Conservation (phyloP, 371 early-diverging fungal species). For the Circinella umbellata region DNA sequence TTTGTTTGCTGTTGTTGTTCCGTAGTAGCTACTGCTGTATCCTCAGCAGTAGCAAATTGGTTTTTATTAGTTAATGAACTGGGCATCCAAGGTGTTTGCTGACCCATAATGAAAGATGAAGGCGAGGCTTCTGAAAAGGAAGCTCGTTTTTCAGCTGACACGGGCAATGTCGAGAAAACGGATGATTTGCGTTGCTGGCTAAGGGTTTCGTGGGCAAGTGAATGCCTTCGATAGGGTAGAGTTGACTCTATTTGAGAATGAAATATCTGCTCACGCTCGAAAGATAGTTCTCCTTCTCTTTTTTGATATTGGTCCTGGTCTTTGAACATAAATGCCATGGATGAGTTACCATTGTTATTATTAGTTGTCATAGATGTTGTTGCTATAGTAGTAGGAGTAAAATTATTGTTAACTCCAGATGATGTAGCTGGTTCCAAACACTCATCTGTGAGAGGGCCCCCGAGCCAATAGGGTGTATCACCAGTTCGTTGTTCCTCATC, state of each 20-base stretch:
- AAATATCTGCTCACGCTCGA: constrained; percentile 12
- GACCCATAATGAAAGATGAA: neutral
- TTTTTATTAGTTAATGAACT: neutral
- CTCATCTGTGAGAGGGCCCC: constrained; percentile 18
- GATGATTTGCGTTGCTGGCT: constrained; percentile 17
- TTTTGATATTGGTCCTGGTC: constrained; percentile 13
- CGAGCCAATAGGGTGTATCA: constrained; percentile 24
- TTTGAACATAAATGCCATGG: constrained; percentile 1
- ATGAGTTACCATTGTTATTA: neutral
- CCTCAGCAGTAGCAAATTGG: neutral
- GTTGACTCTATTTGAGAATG: constrained; percentile 8
- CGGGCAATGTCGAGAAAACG: constrained; percentile 10
- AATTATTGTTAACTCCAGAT: neutral
- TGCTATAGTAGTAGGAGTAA: neutral
- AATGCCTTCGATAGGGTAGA: constrained; percentile 32
- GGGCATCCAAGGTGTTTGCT: constrained; percentile 4
- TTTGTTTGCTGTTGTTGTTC: neutral
- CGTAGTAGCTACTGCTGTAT: neutral
- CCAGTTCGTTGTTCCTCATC: constrained; percentile 2
- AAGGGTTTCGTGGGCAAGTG: constrained; percentile 24
- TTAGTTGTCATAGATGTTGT: neutral
- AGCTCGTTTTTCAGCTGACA: constrained; percentile 13
- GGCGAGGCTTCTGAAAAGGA: constrained; percentile 12
- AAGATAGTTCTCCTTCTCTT: constrained; percentile 9
- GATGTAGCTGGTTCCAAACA: constrained; percentile 10